Base-by-base conservation (phyloP, 495 filamentous ascomycete species). In the Penicillium soppii region DNA sequence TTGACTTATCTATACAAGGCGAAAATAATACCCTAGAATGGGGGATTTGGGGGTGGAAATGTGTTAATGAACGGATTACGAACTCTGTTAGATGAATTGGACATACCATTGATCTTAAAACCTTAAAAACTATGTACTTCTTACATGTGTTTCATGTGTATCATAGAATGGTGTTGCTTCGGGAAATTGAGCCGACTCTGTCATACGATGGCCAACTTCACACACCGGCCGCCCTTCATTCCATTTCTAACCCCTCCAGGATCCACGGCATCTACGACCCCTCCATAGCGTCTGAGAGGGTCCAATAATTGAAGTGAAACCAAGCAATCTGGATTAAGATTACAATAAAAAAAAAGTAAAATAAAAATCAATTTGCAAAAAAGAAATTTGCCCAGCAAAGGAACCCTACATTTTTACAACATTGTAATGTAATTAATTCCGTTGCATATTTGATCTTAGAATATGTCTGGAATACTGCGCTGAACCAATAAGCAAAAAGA, bases 71-170 rank as follows among this genome's bases (percentile, higher is more conserved):
- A 58, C 43, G 43, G 51, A 53, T 40, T 41, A 49, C 37, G 47
- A 41, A 32, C 26, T 41, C 36, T 55, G 27, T 39, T 56, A 59
- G 56, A 62, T 56, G 59, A 59, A 59, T 47, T 47, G 43, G 51
- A 62, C 48, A 56, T 54, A 51, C 50, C 49, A 39, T 26, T n/a
- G 19, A 53, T 47, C 23, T 36, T n/a, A 25, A 43, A 15, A 10
- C 23, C n/a, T n/a, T 27, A 27, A 47, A 23, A 33, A 15, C 32
- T 16, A 19, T 12, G 29, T 7, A 12, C 5, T 32, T 12, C 29
- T n/a, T 44, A 32, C 6, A n/a, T 29, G 19, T 20, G 21, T 47
- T 47, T 32, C 37, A 10, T 22, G 16, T 25, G 7, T 29, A 29
- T 32, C 33, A 16, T 48, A 48, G 15, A 29, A 8, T 29, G 9